phyloP scores from a whole-genome alignment of 148 eudicot species.

The Fallopia convolvulus region DNA sequence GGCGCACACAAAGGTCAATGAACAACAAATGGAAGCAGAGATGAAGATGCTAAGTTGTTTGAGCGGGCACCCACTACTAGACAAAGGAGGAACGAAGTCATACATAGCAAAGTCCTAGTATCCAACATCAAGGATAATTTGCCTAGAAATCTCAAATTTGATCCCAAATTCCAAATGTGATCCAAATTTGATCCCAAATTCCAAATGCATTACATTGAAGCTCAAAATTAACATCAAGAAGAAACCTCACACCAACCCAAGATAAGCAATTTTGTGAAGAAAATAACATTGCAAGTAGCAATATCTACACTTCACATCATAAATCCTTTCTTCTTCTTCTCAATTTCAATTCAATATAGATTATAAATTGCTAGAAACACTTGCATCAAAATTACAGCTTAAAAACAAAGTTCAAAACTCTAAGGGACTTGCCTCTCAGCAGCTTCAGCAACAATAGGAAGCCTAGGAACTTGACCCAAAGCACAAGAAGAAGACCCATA shows the following conservation, averaged over 20 bases:
- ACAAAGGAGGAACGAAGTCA: no score
- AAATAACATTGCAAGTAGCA: not conserved
- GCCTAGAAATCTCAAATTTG: no score
- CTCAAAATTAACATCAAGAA: not conserved
- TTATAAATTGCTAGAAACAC: not conserved
- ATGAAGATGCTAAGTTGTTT: no score
- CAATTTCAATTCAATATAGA: not conserved
- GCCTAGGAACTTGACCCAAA: conserved; percentile 68
- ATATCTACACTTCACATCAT: no score
- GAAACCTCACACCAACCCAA: not conserved
- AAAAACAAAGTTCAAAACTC: not conserved
- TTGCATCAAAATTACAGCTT: not conserved
- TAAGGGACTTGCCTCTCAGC: conserved; percentile 87
- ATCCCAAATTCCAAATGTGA: not conserved
- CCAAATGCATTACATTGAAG: not conserved
- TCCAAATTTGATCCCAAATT: no score
- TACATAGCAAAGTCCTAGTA: no score
- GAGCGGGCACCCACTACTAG: no score
- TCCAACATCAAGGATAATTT: no score
- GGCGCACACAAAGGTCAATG: no score
- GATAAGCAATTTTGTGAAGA: not conserved
- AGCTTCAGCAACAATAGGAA: conserved; percentile 95
- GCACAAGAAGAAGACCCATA: conserved; percentile 76
- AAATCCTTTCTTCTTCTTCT: not conserved
- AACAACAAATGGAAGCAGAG: no score